phyloP scores from a whole-genome alignment of 1,139 yeast genomes.

The Suhomyces maxii region DNA sequence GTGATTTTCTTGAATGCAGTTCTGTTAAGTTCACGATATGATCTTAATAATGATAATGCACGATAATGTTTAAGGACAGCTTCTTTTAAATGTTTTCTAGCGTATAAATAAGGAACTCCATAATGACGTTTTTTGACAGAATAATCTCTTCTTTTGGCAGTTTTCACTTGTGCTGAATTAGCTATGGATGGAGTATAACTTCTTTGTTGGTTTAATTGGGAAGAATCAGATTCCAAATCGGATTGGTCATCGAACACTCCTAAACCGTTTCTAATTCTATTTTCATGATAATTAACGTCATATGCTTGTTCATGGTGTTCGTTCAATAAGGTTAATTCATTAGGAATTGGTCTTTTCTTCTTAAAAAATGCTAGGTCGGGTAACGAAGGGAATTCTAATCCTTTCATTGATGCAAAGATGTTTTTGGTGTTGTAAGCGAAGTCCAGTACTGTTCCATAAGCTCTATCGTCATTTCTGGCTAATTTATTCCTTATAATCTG shows the following conservation, averaged over 20 bases:
- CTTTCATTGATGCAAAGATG: constrained; percentile 34
- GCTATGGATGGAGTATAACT: background rate
- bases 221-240: constrained; percentile 7
- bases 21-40: constrained; percentile 74
- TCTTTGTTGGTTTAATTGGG: background rate
- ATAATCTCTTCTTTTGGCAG: constrained; percentile 34
- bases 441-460: constrained; percentile 27
- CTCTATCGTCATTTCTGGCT: constrained; percentile 13
- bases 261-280: constrained; percentile 42
- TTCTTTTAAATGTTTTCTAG: constrained; percentile 70
- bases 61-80: constrained; percentile 83
- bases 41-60: constrained; percentile 71
- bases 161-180: constrained; percentile 19
- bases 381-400: constrained; percentile 57
- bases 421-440: constrained; percentile 36
- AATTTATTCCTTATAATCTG: constrained; percentile 12
- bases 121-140: constrained; percentile 28
- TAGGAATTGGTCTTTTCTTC: constrained; percentile 18
- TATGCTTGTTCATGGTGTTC: constrained; percentile 10
- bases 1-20: constrained; percentile 88
- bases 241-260: constrained; percentile 8
- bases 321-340: constrained; percentile 8
- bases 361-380: constrained; percentile 51
- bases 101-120: constrained; percentile 66
- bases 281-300: constrained; percentile 41